Evolutionary conservation across 495 filamentous ascomycete genomes (phyloP).

Genomic region (Penicillium herquei): DNA sequence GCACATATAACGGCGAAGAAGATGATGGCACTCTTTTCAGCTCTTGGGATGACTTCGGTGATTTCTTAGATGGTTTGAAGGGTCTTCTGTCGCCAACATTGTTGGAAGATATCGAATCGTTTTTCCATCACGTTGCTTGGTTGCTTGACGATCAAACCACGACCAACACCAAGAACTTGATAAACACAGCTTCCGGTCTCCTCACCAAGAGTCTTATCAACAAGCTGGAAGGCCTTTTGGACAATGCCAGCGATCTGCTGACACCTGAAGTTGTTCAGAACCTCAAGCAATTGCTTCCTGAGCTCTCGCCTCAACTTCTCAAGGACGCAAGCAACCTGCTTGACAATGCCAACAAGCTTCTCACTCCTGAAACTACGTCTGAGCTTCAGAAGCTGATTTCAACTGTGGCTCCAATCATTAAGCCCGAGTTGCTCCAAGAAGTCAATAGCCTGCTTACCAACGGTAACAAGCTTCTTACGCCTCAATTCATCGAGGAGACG

Average conservation of each 20-base stretch:
- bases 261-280: constrained; percentile 2
- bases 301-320: constrained; percentile 23
- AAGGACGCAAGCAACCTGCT: constrained; percentile 1
- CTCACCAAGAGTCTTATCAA: constrained; percentile 27
- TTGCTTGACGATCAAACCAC: constrained; percentile 44
- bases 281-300: constrained; percentile 10
- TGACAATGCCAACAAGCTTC: constrained; percentile 14
- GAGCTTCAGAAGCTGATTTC: constrained; percentile 19
- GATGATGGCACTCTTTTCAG: constrained; percentile 15
- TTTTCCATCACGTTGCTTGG: constrained; percentile 44
- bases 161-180: constrained; percentile 33
- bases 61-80: constrained; percentile 36
- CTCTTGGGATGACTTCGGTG: constrained; percentile 35
- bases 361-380: constrained; percentile 21
- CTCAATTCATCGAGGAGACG: constrained; percentile 34
- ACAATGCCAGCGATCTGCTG: constrained; percentile 22
- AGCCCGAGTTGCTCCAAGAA: constrained; percentile 35
- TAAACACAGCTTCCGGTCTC: constrained; percentile 27
- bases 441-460: constrained; percentile 38
- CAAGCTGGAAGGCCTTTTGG: constrained; percentile 32
- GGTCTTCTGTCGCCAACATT: constrained; percentile 42
- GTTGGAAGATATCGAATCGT: constrained; percentile 41
- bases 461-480: constrained; percentile 32
- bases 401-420: constrained; percentile 30
- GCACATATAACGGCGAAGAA: constrained; percentile 2